A percentile compares a stretch with the other conserved stretches of the same genome.
Evolutionary conservation across 305 asterid genomes (phyloP).

Genomic region (Andrographis paniculata): DNA sequence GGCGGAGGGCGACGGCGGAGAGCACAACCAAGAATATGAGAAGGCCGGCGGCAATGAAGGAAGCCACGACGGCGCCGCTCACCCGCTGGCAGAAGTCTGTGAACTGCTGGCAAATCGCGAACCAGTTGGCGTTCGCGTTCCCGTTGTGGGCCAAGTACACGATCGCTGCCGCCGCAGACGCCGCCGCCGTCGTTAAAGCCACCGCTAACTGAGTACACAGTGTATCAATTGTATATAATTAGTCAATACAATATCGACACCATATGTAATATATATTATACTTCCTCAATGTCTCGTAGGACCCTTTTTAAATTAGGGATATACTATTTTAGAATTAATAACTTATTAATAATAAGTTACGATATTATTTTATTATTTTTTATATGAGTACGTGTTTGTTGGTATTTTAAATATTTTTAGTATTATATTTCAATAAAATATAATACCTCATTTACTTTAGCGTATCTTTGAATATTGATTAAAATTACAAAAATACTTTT

Average conservation of each 20-base stretch:
- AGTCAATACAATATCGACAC: not conserved
- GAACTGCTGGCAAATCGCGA: conserved; percentile 49
- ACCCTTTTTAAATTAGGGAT: too few relatives aligned
- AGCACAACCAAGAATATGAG: conserved; percentile 44
- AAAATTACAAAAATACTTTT: too few relatives aligned
- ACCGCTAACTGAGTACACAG: conserved; percentile 24
- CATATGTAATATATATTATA: not conserved
- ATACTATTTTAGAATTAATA: too few relatives aligned
- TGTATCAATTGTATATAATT: not conserved
- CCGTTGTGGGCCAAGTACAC: conserved; percentile 65
- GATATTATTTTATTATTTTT: too few relatives aligned
- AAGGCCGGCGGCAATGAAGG: conserved; percentile 42
- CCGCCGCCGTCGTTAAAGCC: conserved; percentile 52
- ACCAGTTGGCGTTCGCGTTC: conserved; percentile 48
- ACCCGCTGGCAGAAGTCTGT: conserved; percentile 45
- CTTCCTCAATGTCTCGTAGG: not conserved
- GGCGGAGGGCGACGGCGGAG: conserved; percentile 42
- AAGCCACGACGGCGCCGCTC: conserved; percentile 62
- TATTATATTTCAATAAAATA: too few relatives aligned
- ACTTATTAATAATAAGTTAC: too few relatives aligned
- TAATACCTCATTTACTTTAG: too few relatives aligned
- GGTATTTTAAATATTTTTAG: too few relatives aligned
- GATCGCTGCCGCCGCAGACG: conserved; percentile 48
- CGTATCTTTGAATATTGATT: too few relatives aligned
- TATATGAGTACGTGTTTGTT: too few relatives aligned